Base-by-base conservation (phyloP, 2,329 filamentous ascomycete species). In the Neopestalotiopsis sp. region DNA sequence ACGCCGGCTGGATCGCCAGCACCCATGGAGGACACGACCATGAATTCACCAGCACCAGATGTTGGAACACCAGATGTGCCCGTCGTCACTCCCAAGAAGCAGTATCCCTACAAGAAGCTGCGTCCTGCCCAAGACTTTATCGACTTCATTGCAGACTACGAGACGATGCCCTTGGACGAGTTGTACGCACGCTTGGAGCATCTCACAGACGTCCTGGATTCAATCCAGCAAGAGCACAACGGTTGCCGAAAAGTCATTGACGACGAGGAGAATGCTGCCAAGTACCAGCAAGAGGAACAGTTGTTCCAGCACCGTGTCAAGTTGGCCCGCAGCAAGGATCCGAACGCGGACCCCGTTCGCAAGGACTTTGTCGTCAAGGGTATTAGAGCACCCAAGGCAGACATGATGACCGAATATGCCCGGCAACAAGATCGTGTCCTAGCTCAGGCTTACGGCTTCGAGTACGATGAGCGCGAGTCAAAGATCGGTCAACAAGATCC, bases 401-500 rank as follows among this genome's bases (percentile, higher is more conserved):
- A 81, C 58, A 73, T 82, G 0, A 79, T 82, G 30, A 82, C 87
- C 58, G 81, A 84, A 4, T 85, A 87, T 70, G 74, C 77, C 57
- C 76, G 77, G 67, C 76, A 82, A 66, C 86, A 91, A 75, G 88
- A 90, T 78, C 82, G 82, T 67, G 81, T 89, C 70, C 87, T 88
- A 84, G 88, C 89, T 7, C 83, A 86, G 70, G 83, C 85, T 1
- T 91, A 90, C 73, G 85, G 86, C 17, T 90, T 90, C 73, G 86
- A 89, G 70, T 89, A 90, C 72, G 88, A 90, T 72, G 82, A 86
- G 10, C 86, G 88, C 65, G 84, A 85, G 2, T 84, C 84, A 70
- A 88, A 87, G 77, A 82, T 90, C 69, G 88, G 88, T 24, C 82
- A 82, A 45, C 90, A 91, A 74, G 88, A 90, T 69, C 87, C 88